phyloP scores from a whole-genome alignment of 441 rosid species.

The Mallotus japonicus region DNA sequence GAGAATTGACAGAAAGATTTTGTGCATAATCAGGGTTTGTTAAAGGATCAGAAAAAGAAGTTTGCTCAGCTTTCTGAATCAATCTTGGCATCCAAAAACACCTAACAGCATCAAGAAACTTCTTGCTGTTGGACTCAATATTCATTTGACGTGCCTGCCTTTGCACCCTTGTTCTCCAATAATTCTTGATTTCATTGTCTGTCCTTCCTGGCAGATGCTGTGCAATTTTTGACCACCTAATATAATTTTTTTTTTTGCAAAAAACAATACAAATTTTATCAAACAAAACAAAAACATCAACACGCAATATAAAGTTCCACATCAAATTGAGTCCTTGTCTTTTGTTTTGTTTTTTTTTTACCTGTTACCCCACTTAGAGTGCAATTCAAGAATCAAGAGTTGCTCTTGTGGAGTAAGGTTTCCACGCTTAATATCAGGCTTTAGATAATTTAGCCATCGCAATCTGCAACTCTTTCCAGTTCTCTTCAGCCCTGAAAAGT shows the following conservation, averaged over 20 bases:
- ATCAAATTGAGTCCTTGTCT: not conserved
- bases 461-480: conserved; percentile 63
- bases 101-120: conserved; percentile 45
- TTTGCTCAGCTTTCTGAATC: conserved; percentile 40
- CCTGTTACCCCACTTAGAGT: conserved; percentile 65
- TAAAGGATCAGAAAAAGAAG: conserved; percentile 14
- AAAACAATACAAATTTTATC: not conserved
- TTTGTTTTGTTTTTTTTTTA: conserved; percentile 4
- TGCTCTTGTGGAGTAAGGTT: conserved; percentile 53
- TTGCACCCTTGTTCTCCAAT: conserved; percentile 76
- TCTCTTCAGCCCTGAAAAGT: conserved; percentile 44
- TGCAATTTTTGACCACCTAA: conserved; percentile 82
- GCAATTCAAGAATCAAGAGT: conserved; percentile 48
- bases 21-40: conserved; percentile 6
- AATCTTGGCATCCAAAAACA: conserved; percentile 55
- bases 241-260: not conserved
- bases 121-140: conserved; percentile 50
- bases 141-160: conserved; percentile 64
- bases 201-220: conserved; percentile 72
- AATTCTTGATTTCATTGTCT: conserved; percentile 73
- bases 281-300: not conserved
- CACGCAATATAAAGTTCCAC: not conserved
- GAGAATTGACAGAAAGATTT: not conserved
- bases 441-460: conserved; percentile 60
- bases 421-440: conserved; percentile 58